phyloP scores from a whole-genome alignment of 768 basidiomycete genomes.

The Suillus variegatus region DNA sequence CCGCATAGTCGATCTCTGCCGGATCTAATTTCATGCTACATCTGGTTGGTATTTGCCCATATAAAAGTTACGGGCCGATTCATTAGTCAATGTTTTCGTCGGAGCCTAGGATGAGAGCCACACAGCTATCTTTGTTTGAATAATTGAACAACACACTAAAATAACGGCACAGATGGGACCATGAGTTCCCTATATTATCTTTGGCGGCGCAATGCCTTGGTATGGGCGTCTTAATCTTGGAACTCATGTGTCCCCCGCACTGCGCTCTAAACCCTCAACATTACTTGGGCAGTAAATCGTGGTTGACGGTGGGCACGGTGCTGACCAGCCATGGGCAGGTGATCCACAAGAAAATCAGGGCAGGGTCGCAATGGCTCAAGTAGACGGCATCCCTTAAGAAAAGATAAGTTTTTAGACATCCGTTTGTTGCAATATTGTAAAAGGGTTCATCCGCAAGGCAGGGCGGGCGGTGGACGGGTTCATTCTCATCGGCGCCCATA shows the following conservation, averaged over 20 bases:
- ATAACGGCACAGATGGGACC: background rate
- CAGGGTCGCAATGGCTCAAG: background rate
- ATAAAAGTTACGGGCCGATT: constrained; percentile 2
- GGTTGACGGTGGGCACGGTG: background rate
- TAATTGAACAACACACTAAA: constrained; percentile 2
- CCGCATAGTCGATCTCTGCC: constrained; percentile 22
- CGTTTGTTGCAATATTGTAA: background rate
- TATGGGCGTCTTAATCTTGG: background rate
- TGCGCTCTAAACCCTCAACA: background rate
- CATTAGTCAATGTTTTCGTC: background rate
- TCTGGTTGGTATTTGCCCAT: constrained; percentile 5
- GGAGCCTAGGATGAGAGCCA: background rate
- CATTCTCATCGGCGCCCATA: background rate
- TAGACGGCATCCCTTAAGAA: background rate
- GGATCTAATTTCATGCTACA: constrained; percentile 27
- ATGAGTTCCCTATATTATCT: background rate
- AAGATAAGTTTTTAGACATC: background rate
- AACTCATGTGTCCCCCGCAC: background rate
- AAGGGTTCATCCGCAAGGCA: background rate
- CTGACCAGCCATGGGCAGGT: background rate
- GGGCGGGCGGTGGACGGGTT: background rate
- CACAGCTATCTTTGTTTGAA: background rate
- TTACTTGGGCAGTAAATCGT: background rate
- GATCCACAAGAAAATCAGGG: background rate
- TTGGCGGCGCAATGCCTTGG: background rate